Evolutionary conservation across 2,329 filamentous ascomycete species (phyloP), one percentile per base, ranked within the genome.

Genomic region (Colletotrichum musicola): DNA sequence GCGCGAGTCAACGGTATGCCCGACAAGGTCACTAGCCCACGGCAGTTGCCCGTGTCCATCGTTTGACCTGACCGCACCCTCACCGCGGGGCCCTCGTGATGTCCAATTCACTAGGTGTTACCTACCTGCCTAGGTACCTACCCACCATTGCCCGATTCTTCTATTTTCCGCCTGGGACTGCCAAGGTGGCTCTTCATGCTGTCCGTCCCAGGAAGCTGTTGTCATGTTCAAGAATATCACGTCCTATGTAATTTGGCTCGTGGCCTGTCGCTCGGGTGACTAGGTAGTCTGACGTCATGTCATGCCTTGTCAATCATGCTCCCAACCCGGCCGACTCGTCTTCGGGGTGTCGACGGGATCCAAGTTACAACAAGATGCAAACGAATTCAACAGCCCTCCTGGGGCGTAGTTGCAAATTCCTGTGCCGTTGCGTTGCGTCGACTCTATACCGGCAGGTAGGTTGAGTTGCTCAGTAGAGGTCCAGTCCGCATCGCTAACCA

Each of bases 231-330:
- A 10, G 9, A 35, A 51, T 38, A 22, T 50, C 6, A 12, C 10
- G 50, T 18, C 22, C 22, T 25, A 25, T 25, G 22, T 4, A 46
- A 9, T 38, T 63, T 38, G 22, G 35, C 53, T 54, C 22, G 30
- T 60, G 49, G 18, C 40, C 10, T 30, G 12, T 59, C 42, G 20
- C 54, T 47, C 54, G 35, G n/a, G 61, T 59, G 54, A 59, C 49
- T n/a, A 16, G 16, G 40, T n/a, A 13, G 16, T 13, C 62, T 68
- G 66, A 68, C 66, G 62, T 66, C 62, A 68, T 44, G 25, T n/a
- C 49, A n/a, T 20, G 10, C 42, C 51, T 38, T 42, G 22, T 4
- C 30, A 35, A 4, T 35, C 9, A 25, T 25, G 22, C 22, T 25
- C 22, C 4, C 22, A 25, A 25, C 22, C 22, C 22, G 22, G 22